Percentiles rank a stretch among this genome's conserved stretches.
These are phyloP conservation scores for Solanum hybrid DNA, from an alignment of 305 asterid genomes.

Conservation along the genomic window DNA sequence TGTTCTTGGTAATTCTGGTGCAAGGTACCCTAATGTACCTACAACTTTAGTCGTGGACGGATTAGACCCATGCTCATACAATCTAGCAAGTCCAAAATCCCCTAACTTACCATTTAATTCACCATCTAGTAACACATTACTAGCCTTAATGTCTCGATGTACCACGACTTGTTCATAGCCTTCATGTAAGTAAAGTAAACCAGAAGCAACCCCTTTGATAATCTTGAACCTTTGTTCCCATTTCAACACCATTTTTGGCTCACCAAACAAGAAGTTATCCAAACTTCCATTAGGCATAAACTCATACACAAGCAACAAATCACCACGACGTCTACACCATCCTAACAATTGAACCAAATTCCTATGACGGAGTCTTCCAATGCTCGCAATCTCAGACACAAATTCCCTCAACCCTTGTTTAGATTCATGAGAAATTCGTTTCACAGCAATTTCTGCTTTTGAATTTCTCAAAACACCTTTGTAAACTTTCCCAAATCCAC, in stretches of 20 bases:
- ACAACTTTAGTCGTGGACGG: conserved; percentile 25
- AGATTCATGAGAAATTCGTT: conserved; percentile 28
- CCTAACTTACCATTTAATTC: conserved; percentile 27
- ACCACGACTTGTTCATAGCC: conserved; percentile 36
- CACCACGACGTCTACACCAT: conserved; percentile 30
- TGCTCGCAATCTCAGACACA: conserved; percentile 31
- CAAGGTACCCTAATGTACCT: conserved; percentile 41
- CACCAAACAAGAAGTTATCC: conserved; percentile 14
- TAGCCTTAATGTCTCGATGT: conserved; percentile 39
- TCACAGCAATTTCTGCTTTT: conserved; percentile 26
- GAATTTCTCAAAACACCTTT: conserved; percentile 18
- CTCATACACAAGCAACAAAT: conserved; percentile 35
- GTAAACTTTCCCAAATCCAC: conserved; percentile 40
- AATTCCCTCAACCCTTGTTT: conserved; percentile 32
- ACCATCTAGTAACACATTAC: conserved; percentile 30
- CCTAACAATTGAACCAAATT: conserved; percentile 33
- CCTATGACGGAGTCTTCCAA: conserved; percentile 41
- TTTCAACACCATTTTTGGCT: background rate
- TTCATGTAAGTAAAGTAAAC: conserved; percentile 31
- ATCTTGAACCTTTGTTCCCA: conserved; percentile 36
- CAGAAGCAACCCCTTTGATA: conserved; percentile 29
- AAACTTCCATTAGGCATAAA: conserved; percentile 39
- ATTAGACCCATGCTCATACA: conserved; percentile 25
- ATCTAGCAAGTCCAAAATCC: conserved; percentile 39
- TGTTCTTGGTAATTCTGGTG: conserved; percentile 26